Base-by-base conservation (phyloP, 192 early-diverging fungal genomes). In the Podila epigama region DNA sequence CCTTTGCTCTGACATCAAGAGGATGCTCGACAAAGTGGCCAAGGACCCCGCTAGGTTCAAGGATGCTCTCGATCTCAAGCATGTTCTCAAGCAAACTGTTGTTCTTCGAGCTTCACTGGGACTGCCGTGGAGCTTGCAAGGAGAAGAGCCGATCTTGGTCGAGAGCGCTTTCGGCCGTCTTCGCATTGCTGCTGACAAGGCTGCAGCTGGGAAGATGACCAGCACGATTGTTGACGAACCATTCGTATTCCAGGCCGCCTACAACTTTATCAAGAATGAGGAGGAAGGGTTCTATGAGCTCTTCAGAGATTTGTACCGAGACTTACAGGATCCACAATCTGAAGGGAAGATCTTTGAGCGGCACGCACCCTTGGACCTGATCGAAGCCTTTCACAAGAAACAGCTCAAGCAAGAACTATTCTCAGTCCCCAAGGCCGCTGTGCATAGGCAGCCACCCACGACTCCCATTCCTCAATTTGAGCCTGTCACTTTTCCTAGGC, bases 61-160 rank as follows among this genome's bases (percentile, higher is more conserved):
- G 27, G 63, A 75, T 62, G 41, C 70, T 32, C 34, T 75, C 40
- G 64, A 75, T 36, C 50, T 75, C 64, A 61, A 34, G 58, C 63
- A 75, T 31, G 64, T 75, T 16, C 70, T 75, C 59, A 75, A 39
- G 51, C 70, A 66, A 56, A 66, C 70, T 61, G 52, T 66, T 54
- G 64, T 66, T 62, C n/a, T 5, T 75, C 63, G 58, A 66, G 70
- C 70, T 13, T 75, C 63, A 22, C 64, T 75, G 16, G 70, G 70
- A 66, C 63, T 75, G 34, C 59, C 70, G 28, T 75, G 70, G 70
- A 66, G 70, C 64, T 57, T 66, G 53, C 58, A 33, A 66, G 63
- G 63, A 66, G 70, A 75, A 63, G 64, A 75, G 59, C 70, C 70
- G 20, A 75, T 75, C 51, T 29, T 75, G 64, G 63, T 75, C 29